Percentiles rank a stretch among this genome's conserved stretches.
Conservation (phyloP, 176 grass and related monocot species). For the Ananas comosus region DNA sequence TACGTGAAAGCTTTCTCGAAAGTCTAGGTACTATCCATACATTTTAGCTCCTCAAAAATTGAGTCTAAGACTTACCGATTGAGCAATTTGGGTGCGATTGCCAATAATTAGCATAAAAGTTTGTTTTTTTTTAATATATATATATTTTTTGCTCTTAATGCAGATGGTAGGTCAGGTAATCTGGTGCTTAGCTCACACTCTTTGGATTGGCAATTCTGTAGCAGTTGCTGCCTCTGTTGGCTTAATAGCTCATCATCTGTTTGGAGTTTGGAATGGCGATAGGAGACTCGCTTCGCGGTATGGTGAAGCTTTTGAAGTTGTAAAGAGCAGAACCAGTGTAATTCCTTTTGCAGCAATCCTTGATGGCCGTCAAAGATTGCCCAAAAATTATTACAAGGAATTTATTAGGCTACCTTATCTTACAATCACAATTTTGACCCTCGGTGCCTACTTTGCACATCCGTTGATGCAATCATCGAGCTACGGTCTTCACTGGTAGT, state of each 20-base stretch:
- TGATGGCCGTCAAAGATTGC: conserved; percentile 73
- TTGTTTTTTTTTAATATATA: not conserved
- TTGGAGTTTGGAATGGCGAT: conserved; percentile 94
- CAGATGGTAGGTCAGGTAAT: conserved; percentile 92
- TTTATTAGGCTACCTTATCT: conserved; percentile 77
- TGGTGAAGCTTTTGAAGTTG: conserved; percentile 56
- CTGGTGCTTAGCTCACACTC: conserved; percentile 90
- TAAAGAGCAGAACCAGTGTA: conserved; percentile 78
- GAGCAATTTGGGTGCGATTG: not conserved
- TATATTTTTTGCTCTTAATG: not conserved
- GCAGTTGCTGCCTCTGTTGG: conserved; percentile 60
- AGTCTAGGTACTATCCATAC: too few species aligned
- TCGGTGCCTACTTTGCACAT: conserved; percentile 81
- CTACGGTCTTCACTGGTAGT: conserved; percentile 78
- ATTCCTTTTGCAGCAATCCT: conserved; percentile 77
- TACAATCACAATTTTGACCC: conserved; percentile 54
- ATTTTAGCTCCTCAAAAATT: not conserved
- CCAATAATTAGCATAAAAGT: too few species aligned
- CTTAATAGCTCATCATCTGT: conserved; percentile 72
- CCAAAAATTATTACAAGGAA: conserved; percentile 82
- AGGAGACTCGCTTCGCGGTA: conserved; percentile 49
- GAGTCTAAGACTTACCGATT: not conserved
- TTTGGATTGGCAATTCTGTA: conserved; percentile 91
- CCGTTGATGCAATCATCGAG: conserved; percentile 93
- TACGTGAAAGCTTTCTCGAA: too few species aligned